A percentile compares a stretch with the other conserved stretches of the same genome.
phyloP scores from a whole-genome alignment of 805 yeast species.

The Nakazawaea ambrosiae region DNA sequence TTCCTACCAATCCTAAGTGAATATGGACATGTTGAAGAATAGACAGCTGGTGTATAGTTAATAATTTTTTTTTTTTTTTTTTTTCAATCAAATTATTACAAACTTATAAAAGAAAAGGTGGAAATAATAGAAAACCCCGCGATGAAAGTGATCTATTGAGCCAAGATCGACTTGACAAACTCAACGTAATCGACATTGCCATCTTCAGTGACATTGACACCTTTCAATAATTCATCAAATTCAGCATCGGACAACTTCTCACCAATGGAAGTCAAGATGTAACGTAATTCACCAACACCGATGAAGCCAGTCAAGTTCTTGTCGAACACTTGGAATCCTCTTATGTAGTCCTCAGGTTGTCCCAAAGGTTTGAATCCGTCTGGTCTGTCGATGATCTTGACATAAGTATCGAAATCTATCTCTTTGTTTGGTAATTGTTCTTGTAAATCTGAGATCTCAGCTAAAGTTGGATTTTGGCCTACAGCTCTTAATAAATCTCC shows the following conservation, averaged over 20 bases:
- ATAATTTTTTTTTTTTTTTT: background rate
- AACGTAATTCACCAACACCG: conserved; percentile 94
- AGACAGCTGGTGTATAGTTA: background rate
- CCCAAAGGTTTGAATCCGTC: conserved; percentile 86
- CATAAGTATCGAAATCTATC: conserved; percentile 71
- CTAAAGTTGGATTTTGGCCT: conserved; percentile 96
- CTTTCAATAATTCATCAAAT: conserved; percentile 93
- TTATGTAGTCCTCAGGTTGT: conserved; percentile 86
- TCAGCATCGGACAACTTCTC: conserved; percentile 87
- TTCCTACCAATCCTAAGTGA: conserved; percentile 66
- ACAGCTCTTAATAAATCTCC: conserved; percentile 95
- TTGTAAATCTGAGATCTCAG: conserved; percentile 66
- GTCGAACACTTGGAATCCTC: conserved; percentile 96
- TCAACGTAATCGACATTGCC: conserved; percentile 94
- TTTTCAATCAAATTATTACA: background rate
- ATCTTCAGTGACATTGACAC: conserved; percentile 87
- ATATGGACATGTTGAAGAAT: conserved; percentile 10
- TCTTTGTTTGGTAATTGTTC: conserved; percentile 26
- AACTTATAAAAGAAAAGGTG: background rate
- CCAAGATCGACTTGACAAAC: conserved; percentile 87
- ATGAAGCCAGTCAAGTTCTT: conserved; percentile 93
- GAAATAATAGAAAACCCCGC: too few relatives aligned
- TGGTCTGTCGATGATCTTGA: conserved; percentile 73
- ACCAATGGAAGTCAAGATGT: conserved; percentile 92
- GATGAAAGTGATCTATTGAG: conserved; percentile 54